Evolutionary conservation across 345 rosid genomes (phyloP).

Genomic region (Combretum micranthum): DNA sequence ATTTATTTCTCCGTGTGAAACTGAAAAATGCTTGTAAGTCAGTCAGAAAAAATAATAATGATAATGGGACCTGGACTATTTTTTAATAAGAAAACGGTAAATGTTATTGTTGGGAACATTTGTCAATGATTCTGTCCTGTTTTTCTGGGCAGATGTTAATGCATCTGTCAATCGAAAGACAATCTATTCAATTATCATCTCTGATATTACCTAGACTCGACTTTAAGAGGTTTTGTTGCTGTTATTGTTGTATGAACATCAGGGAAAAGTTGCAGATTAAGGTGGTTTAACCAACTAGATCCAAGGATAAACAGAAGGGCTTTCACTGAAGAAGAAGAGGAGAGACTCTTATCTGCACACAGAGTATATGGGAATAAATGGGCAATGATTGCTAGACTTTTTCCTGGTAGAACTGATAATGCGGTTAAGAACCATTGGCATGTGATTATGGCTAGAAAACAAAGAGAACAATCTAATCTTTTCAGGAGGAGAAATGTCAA

Average conservation of each 20-base stretch:
- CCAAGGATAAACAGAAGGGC: slow-evolving; percentile 36
- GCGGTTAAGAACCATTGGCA: slow-evolving; percentile 24
- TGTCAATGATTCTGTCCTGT: too few relatives aligned
- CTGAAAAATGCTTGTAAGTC: too few relatives aligned
- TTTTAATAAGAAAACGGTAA: too few relatives aligned
- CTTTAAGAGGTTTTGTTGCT: too few relatives aligned
- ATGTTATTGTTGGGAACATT: too few relatives aligned
- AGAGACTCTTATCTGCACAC: slow-evolving; percentile 30
- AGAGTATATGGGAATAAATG: slow-evolving; percentile 39
- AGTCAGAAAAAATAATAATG: too few relatives aligned
- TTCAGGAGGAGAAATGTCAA: slow-evolving; percentile 6
- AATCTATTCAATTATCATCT: too few relatives aligned
- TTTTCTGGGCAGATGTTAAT: too few relatives aligned
- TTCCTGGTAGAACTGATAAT: slow-evolving; percentile 22
- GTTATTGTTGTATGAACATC: not conserved
- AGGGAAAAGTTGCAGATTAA: slow-evolving; percentile 45
- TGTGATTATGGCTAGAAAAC: slow-evolving; percentile 17
- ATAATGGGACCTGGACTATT: too few relatives aligned
- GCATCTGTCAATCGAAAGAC: too few relatives aligned
- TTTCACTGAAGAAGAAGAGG: slow-evolving; percentile 40
- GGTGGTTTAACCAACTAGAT: slow-evolving; percentile 51
- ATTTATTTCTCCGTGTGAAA: too few relatives aligned
- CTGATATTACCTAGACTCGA: too few relatives aligned
- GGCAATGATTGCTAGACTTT: slow-evolving; percentile 24
- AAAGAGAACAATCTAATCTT: slow-evolving; percentile 12